Percentiles rank a stretch among this genome's conserved stretches.
phyloP scores from a whole-genome alignment of 352 stramenopile species.

The Plasmopara viticola region DNA sequence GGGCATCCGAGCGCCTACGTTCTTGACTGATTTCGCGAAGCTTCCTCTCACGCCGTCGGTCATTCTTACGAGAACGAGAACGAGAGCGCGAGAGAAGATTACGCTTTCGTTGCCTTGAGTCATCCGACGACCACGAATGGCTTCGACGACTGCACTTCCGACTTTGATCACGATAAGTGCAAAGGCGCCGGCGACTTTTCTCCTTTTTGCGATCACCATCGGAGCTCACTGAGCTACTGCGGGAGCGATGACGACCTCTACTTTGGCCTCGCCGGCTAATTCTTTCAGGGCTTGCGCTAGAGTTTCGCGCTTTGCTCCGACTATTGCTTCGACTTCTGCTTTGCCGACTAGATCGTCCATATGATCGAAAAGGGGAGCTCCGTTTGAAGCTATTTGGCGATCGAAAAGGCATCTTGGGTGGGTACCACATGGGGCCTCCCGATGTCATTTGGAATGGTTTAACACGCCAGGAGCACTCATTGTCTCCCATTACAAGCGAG shows the following conservation, averaged over 20 bases:
- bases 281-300: constrained; percentile 14
- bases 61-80: constrained; percentile 13
- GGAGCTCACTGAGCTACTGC: constrained; percentile 21
- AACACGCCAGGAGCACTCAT: constrained; percentile 36
- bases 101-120: constrained; percentile 13
- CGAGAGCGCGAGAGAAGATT: constrained; percentile 9
- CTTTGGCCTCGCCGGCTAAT: constrained; percentile 16
- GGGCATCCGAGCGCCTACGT: constrained; percentile 6
- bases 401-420: constrained; percentile 28
- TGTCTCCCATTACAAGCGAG: constrained; percentile 64
- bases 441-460: constrained; percentile 57
- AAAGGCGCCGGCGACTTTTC: constrained; percentile 7
- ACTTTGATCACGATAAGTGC: constrained; percentile 20
- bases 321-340: constrained; percentile 22
- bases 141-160: constrained; percentile 18
- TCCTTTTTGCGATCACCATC: constrained; percentile 4
- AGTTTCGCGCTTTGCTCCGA: constrained; percentile 34
- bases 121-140: constrained; percentile 24
- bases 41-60: background rate
- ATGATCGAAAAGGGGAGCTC: constrained; percentile 21
- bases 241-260: constrained; percentile 22
- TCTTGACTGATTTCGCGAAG: constrained; percentile 7
- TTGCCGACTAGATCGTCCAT: constrained; percentile 7
- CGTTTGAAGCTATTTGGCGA: constrained; percentile 7
- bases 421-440: constrained; percentile 53